Evolutionary conservation across 2,329 filamentous ascomycete species (phyloP), one percentile per base, ranked within the genome.

Genomic region (Colletotrichum chlorophyti): DNA sequence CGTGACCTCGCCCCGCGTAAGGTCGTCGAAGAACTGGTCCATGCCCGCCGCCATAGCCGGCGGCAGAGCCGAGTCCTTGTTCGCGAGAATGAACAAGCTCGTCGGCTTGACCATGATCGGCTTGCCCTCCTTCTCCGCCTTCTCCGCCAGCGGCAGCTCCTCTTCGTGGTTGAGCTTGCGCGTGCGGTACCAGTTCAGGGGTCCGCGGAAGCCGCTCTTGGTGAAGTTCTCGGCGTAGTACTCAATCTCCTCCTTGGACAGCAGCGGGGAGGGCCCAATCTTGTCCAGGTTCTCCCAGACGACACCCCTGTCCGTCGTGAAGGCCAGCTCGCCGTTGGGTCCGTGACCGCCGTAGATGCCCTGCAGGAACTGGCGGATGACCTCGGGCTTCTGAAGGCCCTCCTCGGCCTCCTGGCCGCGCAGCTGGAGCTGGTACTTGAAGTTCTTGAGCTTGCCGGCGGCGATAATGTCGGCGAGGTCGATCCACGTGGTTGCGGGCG

Each of bases 151-250:
- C 37, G 78, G 71, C 43, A 72, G 64, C 68, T 97, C 95, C 63
- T 97, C 91, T 35, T 91, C 83, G 69, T 81, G 90, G 73, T 96
- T 97, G 63, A 88, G 72, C 71, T 84, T 77, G 17, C 84, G 79
- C 3, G 84, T 90, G 38, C 93, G 87, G 76, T 99, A 99, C 91
- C 92, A 97, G 74, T 93, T 95, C 60, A 92, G 78, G 14, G 92
- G 91, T 1, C 92, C 92, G 63, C 88, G 85, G 64, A 98, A 73
- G 41, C 92, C 91, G 68, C 88, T 83, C 37, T 83, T 81, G n/a
- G 79, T 73, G 73, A 88, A 96, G 74, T 93, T 81, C 26, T 83
- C 74, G 15, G 85, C 85, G 72, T 97, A 97, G 74, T 86, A 90
- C 53, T 93, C 87, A 40, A 94, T 73, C 74, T 93, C 90, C 69